Conservation (phyloP, 2,329 filamentous ascomycete genomes). For the Trichoderma arundinaceum region DNA sequence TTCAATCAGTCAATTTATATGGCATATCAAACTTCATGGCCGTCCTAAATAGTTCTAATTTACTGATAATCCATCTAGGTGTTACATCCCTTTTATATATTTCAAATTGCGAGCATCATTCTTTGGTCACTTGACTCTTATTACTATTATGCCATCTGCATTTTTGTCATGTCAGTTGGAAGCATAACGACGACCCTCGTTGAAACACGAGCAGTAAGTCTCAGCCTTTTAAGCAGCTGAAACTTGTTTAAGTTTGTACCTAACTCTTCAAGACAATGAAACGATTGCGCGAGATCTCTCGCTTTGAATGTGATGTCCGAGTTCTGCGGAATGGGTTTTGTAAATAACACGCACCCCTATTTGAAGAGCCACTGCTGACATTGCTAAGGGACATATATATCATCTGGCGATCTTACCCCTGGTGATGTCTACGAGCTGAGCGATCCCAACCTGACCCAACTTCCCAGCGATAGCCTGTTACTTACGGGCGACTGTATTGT, state of each 20-base stretch:
- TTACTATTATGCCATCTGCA: slow-evolving; percentile 96
- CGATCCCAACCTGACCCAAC: slow-evolving; percentile 84
- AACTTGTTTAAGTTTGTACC: neutral
- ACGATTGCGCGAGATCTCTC: slow-evolving; percentile 86
- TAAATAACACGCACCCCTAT: slow-evolving; percentile 47
- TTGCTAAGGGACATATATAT: slow-evolving; percentile 71
- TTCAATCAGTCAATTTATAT: neutral
- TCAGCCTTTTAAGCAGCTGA: neutral
- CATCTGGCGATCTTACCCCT: slow-evolving; percentile 87
- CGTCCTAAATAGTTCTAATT: neutral
- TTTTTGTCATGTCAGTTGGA: slow-evolving; percentile 91
- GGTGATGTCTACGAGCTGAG: slow-evolving; percentile 97
- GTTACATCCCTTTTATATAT: slow-evolving; percentile 97
- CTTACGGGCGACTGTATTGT: slow-evolving; percentile 96
- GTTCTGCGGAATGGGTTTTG: slow-evolving; percentile 95
- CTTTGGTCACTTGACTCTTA: slow-evolving; percentile 97
- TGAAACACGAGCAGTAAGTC: slow-evolving; percentile 79
- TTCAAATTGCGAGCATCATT: slow-evolving; percentile 91
- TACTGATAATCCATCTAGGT: slow-evolving; percentile 57
- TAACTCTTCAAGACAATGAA: slow-evolving; percentile 73
- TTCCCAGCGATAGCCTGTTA: slow-evolving; percentile 90
- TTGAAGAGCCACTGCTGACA: slow-evolving; percentile 1
- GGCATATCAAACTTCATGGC: neutral
- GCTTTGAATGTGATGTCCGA: slow-evolving; percentile 93
- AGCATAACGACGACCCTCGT: slow-evolving; percentile 89